Evolutionary conservation across 2,329 filamentous ascomycete species (phyloP), one percentile per base, ranked within the genome.

Genomic region (Periconia sp.): DNA sequence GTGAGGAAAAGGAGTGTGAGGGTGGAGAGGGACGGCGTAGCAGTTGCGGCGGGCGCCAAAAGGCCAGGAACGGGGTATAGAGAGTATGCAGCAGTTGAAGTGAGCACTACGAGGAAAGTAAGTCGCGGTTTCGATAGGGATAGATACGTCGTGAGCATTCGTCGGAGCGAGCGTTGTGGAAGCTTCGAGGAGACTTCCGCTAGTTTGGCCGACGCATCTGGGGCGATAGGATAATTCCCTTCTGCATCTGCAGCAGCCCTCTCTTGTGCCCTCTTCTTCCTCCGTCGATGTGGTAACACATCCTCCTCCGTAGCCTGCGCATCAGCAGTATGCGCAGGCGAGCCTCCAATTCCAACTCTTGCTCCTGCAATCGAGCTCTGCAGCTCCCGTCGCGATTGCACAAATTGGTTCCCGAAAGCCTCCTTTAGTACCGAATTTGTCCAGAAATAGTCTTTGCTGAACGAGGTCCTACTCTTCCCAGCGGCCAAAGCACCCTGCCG

Each of bases 111-210:
- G 33, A 99, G 84, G 58, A 95, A 87, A 6, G 90, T 92, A 35
- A 99, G 84, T 39, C 92, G 90, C 3, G 94, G 94, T 69, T 99
- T 99, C n/a, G 92, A 88, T 54, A 99, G 85, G 18, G 94, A 89
- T 51, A 99, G 85, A 60, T 90, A 90, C 21, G 89, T 85, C 16
- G 91, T 88, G 52, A 94, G 66, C 41, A 83, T 80, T 43, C 91
- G 88, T 48, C 79, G 78, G 30, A 84, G 56, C 16, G 82, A 84
- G 36, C 77, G 69, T 22, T 75, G 71, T 9, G 82, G 82, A 40
- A 84, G 78, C 16, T 74, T 68, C 10, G 79, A 78, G 5, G 83
- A 83, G 39, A 82, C 68, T 30, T 73, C 76, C 5, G 83, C 82
- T 28, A 86, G 70, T 48, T 77, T 78, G 16, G 82, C 79, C 1